A percentile compares a stretch with the other conserved stretches of the same genome.
phyloP scores from a whole-genome alignment of 2,329 filamentous ascomycete genomes.

The Fonsecaea nubica region DNA sequence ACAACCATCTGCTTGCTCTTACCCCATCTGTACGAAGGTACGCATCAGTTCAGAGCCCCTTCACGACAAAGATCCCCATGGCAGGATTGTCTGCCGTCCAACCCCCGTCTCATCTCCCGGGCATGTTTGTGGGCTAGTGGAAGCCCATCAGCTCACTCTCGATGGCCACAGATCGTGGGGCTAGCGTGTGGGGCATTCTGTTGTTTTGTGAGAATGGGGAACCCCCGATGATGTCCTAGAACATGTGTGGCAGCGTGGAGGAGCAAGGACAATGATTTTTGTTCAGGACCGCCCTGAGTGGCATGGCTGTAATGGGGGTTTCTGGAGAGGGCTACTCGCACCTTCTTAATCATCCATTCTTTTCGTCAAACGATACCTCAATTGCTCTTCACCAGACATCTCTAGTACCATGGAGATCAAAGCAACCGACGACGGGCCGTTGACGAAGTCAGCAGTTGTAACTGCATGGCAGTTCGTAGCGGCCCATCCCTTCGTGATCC shows the following conservation, averaged over 20 bases:
- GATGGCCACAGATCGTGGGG: conserved; percentile 28
- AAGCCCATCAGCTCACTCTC: conserved; percentile 10
- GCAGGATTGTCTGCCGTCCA: background rate
- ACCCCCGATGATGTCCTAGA: conserved; percentile 11
- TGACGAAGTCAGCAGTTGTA: conserved; percentile 33
- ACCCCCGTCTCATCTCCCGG: conserved; percentile 14
- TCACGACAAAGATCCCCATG: conserved; percentile 14
- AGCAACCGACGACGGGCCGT: conserved; percentile 26
- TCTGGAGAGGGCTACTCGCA: conserved; percentile 8
- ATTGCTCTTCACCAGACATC: conserved; percentile 6
- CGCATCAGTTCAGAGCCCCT: conserved; percentile 9
- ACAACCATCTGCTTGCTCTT: conserved; percentile 5
- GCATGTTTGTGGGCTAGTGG: conserved; percentile 10
- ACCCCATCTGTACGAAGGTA: conserved; percentile 12
- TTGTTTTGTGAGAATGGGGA: conserved; percentile 26
- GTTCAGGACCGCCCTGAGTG: conserved; percentile 18
- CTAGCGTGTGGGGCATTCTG: conserved; percentile 27
- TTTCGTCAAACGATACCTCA: conserved; percentile 10
- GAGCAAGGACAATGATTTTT: conserved; percentile 17
- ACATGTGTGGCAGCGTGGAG: conserved; percentile 25
- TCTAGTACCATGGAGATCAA: conserved; percentile 24
- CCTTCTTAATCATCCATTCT: conserved; percentile 21
- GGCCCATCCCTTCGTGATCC: conserved; percentile 32
- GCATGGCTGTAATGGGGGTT: conserved; percentile 18
- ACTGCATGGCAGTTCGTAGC: conserved; percentile 25